Conservation (phyloP, 371 early-diverging fungal genomes). For the Mucor mucedo region DNA sequence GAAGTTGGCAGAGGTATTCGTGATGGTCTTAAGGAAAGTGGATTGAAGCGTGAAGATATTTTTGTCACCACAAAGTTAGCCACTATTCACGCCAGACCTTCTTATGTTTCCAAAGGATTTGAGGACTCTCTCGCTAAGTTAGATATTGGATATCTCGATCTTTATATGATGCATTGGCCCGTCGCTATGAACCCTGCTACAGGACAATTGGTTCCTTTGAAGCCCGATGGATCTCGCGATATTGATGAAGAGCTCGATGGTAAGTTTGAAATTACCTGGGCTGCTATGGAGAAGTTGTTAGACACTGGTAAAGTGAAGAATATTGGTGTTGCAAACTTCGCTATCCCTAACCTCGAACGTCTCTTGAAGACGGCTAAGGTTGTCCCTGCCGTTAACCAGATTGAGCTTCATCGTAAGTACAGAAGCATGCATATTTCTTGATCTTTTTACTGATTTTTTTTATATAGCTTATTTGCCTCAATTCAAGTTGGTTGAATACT, state of each 20-base stretch:
- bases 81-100: constrained; percentile 58
- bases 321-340: constrained; percentile 73
- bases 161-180: constrained; percentile 65
- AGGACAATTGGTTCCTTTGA: constrained; percentile 35
- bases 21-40: constrained; percentile 54
- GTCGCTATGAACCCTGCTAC: constrained; percentile 44
- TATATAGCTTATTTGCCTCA: constrained; percentile 74
- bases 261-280: constrained; percentile 50
- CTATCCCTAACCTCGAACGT: constrained; percentile 54
- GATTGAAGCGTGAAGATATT: constrained; percentile 67
- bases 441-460: too few species aligned
- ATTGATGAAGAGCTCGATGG: constrained; percentile 34
- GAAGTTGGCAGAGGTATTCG: constrained; percentile 70
- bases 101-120: constrained; percentile 53
- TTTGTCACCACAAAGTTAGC: constrained; percentile 93
- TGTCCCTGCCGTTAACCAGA: constrained; percentile 70
- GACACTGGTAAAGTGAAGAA: constrained; percentile 68
- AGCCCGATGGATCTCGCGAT: constrained; percentile 46
- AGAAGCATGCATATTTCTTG: neutral
- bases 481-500: constrained; percentile 60
- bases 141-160: constrained; percentile 71
- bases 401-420: constrained; percentile 70
- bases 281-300: constrained; percentile 66
- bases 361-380: constrained; percentile 60
- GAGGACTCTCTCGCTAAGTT: constrained; percentile 57